Evolutionary conservation across 371 early-diverging fungal species (phyloP), one percentile per base, ranked within the genome.

Genomic region (Catenaria anguillulae): DNA sequence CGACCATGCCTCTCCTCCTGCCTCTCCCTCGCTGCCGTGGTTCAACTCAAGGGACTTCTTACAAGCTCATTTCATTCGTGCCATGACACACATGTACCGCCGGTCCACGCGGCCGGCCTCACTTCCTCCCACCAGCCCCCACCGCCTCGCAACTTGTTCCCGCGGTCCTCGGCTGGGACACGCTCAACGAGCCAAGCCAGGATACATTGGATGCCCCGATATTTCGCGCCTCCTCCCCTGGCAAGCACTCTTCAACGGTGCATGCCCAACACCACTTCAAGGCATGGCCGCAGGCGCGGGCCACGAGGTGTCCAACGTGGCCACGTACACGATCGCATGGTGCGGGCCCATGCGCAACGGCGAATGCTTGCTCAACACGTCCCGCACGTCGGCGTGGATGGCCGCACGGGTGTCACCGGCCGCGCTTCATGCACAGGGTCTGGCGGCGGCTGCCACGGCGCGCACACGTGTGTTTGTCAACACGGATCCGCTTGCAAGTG

Each of bases 21-120:
- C n/a, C n/a, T n/a, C n/a, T n/a, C n/a, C n/a, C n/a, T n/a, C n/a
- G n/a, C n/a, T n/a, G n/a, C n/a, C n/a, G n/a, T n/a, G n/a, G n/a
- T n/a, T n/a, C n/a, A n/a, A n/a, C n/a, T n/a, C n/a, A n/a, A n/a
- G 87, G 63, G 81, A 80, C 33, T 89, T 78, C 65, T 70, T 91
- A 13, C 89, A 89, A 64, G 63, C 70, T 1, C 81, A 83, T 36
- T 89, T 79, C 66, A 70, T 85, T 56, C 67, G 70, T 45, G 75
- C 82, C 21, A 71, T 81, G 52, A 65, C 65, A 52, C 64, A 70
- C 42, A 65, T 85, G 4, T 73, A 75, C 55, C 67, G 33, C 72
- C 70, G 36, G 75, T 86, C 26, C 72, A 66, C 3, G 63, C 67
- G 6, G 52, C 48, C 29, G 73, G 67, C 0, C 71, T 76, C 35